These are phyloP conservation scores for Alternaria arborescens DNA, from an alignment of 2,329 filamentous ascomycete species.

Conservation along the genomic window DNA sequence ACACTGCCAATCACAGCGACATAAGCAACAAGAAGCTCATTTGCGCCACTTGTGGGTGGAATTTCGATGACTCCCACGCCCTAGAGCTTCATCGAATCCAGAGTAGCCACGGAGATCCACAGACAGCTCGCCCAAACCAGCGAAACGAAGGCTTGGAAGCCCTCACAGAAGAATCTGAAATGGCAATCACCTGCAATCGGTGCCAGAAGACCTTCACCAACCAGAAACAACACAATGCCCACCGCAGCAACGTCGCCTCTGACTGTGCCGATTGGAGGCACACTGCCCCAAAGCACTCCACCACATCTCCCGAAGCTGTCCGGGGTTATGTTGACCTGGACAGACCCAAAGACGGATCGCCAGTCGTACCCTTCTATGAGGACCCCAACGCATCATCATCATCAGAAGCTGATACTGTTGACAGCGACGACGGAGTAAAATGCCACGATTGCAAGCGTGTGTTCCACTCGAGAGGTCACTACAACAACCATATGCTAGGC, in stretches of 20 bases:
- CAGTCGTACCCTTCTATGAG: slow-evolving; percentile 8
- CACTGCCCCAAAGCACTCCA: neutral
- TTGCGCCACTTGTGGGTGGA: slow-evolving; percentile 25
- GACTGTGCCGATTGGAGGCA: slow-evolving; percentile 27
- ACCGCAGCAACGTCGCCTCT: slow-evolving; percentile 21
- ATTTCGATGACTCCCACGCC: slow-evolving; percentile 28
- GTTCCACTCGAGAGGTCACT: slow-evolving; percentile 26
- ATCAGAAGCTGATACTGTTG: slow-evolving; percentile 17
- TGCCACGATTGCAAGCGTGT: slow-evolving; percentile 34
- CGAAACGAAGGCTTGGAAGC: slow-evolving; percentile 15
- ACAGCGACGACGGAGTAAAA: slow-evolving; percentile 10
- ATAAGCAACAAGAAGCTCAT: neutral
- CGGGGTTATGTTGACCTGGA: slow-evolving; percentile 22
- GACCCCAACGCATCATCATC: neutral
- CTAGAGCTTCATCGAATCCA: slow-evolving; percentile 31
- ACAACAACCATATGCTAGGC: slow-evolving; percentile 32
- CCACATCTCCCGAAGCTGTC: neutral
- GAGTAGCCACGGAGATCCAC: slow-evolving; percentile 16
- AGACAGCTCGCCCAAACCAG: slow-evolving; percentile 15
- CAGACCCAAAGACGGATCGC: slow-evolving; percentile 9
- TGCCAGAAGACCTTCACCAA: slow-evolving; percentile 22
- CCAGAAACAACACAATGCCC: slow-evolving; percentile 13
- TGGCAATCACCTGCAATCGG: slow-evolving; percentile 18
- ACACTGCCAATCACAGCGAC: slow-evolving; percentile 26
- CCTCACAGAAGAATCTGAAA: neutral